Evolutionary conservation across 768 basidiomycete species (phyloP).

Genomic region (Lentinula sp.): DNA sequence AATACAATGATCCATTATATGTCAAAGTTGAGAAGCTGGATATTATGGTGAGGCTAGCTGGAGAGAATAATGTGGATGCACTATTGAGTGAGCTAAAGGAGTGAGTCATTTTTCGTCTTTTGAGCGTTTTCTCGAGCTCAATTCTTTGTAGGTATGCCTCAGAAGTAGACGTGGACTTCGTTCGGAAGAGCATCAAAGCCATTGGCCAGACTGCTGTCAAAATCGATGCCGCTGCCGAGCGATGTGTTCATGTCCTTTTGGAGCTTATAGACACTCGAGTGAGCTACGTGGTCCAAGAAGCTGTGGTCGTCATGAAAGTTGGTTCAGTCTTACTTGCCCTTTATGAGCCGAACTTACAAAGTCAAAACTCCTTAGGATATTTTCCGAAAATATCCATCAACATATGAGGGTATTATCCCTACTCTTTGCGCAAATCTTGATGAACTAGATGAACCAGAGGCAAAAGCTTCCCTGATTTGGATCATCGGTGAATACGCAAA

Average conservation of each 20-base stretch:
- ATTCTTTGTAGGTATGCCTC: slow-evolving; percentile 70
- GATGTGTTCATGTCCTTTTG: slow-evolving; percentile 90
- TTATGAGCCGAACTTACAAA: neutral
- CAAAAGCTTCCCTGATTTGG: slow-evolving; percentile 97
- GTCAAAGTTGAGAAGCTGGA: slow-evolving; percentile 98
- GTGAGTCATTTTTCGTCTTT: slow-evolving; percentile 35
- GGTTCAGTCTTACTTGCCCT: slow-evolving; percentile 10
- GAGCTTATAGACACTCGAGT: slow-evolving; percentile 91
- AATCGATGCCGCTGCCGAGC: slow-evolving; percentile 87
- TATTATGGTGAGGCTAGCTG: slow-evolving; percentile 93
- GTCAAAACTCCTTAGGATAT: slow-evolving; percentile 64
- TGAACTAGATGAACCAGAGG: slow-evolving; percentile 96
- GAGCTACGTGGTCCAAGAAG: slow-evolving; percentile 97
- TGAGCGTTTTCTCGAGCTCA: neutral
- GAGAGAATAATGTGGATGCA: slow-evolving; percentile 90
- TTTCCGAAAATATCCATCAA: slow-evolving; percentile 94
- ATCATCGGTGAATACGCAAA: slow-evolving; percentile 98
- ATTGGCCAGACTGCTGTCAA: slow-evolving; percentile 97
- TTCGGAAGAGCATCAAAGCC: slow-evolving; percentile 89
- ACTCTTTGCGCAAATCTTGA: slow-evolving; percentile 92
- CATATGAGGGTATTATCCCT: slow-evolving; percentile 96
- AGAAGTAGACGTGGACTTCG: slow-evolving; percentile 98
- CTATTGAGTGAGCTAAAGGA: slow-evolving; percentile 94
- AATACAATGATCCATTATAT: slow-evolving; percentile 99
- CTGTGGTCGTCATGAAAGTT: slow-evolving; percentile 98